Base-by-base conservation (phyloP, 768 basidiomycete species). In the Chlorophyllum brunneum region DNA sequence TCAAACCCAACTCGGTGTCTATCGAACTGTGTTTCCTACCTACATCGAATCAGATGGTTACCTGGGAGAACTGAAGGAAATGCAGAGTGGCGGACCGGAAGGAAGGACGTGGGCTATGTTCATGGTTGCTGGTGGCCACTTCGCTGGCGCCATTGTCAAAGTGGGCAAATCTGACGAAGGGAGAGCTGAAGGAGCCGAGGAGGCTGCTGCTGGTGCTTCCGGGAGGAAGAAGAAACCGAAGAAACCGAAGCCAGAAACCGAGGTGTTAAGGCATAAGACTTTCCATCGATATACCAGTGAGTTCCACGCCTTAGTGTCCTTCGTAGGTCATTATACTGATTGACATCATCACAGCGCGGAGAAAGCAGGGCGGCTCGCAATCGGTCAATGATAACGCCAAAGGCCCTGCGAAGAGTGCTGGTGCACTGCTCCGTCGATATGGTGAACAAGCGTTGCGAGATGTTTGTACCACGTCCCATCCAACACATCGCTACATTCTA, bases 221-320 rank as follows among this genome's bases (percentile, higher is more conserved):
- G 51, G 61, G 20, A 73, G 75, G 58, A 82, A 74, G 58, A 77
- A 77, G 62, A 87, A 82, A 53, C 72, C 67, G 13, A 85, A 80
- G 61, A 81, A 77, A 54, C 80, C 85, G 16, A 89, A 81, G 65
- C 77, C 86, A 2, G 90, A 93, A 49, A 82, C 81, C 0, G 92
- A 94, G 62, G 80, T 98, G 1, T 57, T 99, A 36, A 74, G 76
- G 57, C 92, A 94, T 62, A 99, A 98, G 69, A 98, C 97, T 1
- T 98, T 98, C 66, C 97, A 98, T 67, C 85, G 97, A 1, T 99
- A 99, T 66, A 99, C 97, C 0, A 98, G 95, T 97, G 58, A 59
- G 91, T 78, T 2, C 44, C 51, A 7, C 20, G 16, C 30, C n/a
- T 11, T 2, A 11, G 3, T 18, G 39, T 2, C 46, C 20, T 34